Evolutionary conservation across 192 early-diverging fungal species (phyloP).

Genomic region (Cladochytrium replicatum): DNA sequence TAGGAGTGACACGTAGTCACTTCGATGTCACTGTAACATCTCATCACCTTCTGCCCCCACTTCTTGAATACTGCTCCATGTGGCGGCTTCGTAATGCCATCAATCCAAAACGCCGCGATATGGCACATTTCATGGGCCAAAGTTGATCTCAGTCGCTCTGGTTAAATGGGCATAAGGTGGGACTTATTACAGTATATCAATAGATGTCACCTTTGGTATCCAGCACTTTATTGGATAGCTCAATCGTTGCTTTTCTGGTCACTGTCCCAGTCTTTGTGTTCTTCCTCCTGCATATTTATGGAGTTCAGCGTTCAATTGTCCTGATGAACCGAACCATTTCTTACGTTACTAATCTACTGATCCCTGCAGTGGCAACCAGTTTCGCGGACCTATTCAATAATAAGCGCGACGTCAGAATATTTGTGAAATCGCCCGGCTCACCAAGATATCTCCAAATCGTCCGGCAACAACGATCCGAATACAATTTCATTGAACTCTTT

Average conservation of each 20-base stretch:
- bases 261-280: neutral
- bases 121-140: conserved; percentile 33
- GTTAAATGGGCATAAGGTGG: neutral
- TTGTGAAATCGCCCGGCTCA: conserved; percentile 3
- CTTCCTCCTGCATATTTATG: neutral
- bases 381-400: neutral
- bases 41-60: conserved; percentile 16
- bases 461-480: conserved; percentile 12
- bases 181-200: neutral
- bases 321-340: neutral
- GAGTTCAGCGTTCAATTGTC: neutral
- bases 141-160: conserved; percentile 5
- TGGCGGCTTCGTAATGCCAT: conserved; percentile 17
- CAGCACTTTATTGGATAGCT: conserved; percentile 28
- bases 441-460: conserved; percentile 16
- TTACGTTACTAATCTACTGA: neutral
- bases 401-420: conserved; percentile 14
- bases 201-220: conserved; percentile 16
- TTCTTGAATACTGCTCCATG: conserved; percentile 27
- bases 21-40: conserved; percentile 14
- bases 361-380: neutral
- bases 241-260: conserved; percentile 13
- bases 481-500: conserved; percentile 18
- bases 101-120: conserved; percentile 21
- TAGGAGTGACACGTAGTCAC: conserved; percentile 27